These are phyloP conservation scores for Xylariales sp. DNA, from an alignment of 2,329 filamentous ascomycete species.

Conservation along the genomic window DNA sequence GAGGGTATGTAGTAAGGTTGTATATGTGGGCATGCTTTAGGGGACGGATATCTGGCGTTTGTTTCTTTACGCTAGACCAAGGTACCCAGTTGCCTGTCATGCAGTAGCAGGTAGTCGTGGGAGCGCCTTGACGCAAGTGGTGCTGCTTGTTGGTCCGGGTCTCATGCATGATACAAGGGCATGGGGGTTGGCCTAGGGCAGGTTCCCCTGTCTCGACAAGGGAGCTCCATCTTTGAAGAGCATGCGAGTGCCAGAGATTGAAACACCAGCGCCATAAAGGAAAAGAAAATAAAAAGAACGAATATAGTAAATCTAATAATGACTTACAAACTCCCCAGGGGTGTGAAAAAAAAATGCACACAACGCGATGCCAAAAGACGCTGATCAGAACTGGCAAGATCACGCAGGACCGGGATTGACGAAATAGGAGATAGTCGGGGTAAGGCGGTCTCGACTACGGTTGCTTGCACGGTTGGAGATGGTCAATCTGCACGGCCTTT, in stretches of 20 bases:
- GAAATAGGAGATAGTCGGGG: not conserved
- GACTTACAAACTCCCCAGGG: slow-evolving; percentile 19
- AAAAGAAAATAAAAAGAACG: not conserved
- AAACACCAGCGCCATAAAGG: slow-evolving; percentile 3
- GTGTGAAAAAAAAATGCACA: not conserved
- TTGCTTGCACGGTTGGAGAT: slow-evolving; percentile 5
- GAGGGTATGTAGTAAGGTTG: not conserved
- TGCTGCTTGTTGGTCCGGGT: slow-evolving; percentile 42
- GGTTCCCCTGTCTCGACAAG: slow-evolving; percentile 40
- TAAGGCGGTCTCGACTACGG: not conserved
- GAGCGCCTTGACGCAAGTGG: slow-evolving; percentile 43
- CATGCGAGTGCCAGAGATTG: not conserved
- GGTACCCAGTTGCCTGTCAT: slow-evolving; percentile 26
- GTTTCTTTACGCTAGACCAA: slow-evolving; percentile 5
- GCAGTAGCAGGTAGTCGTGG: slow-evolving; percentile 28
- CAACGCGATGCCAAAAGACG: not conserved
- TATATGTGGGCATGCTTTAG: slow-evolving; percentile 11
- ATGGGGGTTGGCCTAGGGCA: slow-evolving; percentile 43
- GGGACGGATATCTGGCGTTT: slow-evolving; percentile 16
- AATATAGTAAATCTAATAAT: not conserved
- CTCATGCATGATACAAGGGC: slow-evolving; percentile 45
- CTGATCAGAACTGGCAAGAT: not conserved
- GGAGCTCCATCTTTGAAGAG: slow-evolving; percentile 32
- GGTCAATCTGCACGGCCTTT: slow-evolving; percentile 16
- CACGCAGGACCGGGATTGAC: not conserved